phyloP scores from a whole-genome alignment of 192 early-diverging fungal species.

The Coemansia sp. region DNA sequence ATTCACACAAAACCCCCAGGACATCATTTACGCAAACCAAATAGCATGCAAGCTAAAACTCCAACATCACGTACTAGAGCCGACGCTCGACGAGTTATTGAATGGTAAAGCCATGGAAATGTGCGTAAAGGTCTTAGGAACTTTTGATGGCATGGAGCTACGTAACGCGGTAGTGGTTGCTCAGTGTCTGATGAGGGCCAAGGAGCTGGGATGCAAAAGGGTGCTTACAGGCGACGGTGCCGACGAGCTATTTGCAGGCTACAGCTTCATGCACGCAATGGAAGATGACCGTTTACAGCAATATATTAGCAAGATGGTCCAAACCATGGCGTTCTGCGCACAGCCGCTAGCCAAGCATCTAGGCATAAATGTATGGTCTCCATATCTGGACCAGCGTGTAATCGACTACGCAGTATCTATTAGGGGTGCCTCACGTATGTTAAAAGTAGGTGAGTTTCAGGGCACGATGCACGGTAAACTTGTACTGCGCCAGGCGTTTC shows the following conservation, averaged over 20 bases:
- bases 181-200: constrained; percentile 48
- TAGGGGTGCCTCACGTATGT: constrained; percentile 29
- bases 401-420: constrained; percentile 53
- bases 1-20: constrained; percentile 52
- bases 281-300: constrained; percentile 44
- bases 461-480: constrained; percentile 59
- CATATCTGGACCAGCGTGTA: constrained; percentile 58
- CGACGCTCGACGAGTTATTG: constrained; percentile 44
- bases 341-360: constrained; percentile 53
- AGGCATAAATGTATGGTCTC: constrained; percentile 52
- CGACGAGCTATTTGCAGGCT: constrained; percentile 73
- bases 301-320: constrained; percentile 56
- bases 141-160: constrained; percentile 75
- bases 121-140: constrained; percentile 57
- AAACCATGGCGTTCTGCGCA: constrained; percentile 58
- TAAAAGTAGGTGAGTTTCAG: constrained; percentile 48
- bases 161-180: constrained; percentile 65
- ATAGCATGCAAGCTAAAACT: constrained; percentile 56
- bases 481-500: constrained; percentile 62
- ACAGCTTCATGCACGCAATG: constrained; percentile 62
- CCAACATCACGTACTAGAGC: constrained; percentile 51
- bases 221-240: constrained; percentile 68
- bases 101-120: constrained; percentile 51
- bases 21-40: constrained; percentile 54
- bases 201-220: constrained; percentile 45